These are phyloP conservation scores for Hevea brasiliensis DNA, from an alignment of 345 rosid genomes.

Conservation along the genomic window DNA sequence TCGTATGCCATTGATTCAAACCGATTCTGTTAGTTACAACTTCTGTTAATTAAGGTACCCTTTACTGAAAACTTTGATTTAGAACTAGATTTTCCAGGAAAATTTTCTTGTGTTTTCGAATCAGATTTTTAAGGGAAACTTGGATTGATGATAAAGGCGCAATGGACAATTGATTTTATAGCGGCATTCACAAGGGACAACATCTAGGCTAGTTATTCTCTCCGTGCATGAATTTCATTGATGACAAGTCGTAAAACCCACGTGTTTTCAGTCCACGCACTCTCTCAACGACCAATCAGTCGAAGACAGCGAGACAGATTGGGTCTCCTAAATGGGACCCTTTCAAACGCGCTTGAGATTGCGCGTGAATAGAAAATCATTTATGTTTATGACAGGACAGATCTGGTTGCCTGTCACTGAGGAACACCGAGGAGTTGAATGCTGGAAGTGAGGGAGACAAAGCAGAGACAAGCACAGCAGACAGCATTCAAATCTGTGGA, in stretches of 20 bases:
- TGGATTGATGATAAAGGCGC: constrained; percentile 29
- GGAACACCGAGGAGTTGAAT: constrained; percentile 41
- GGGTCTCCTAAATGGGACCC: neutral
- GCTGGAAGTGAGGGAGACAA: constrained; percentile 38
- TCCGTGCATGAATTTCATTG: constrained; percentile 35
- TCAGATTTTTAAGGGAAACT: neutral
- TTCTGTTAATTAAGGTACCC: neutral
- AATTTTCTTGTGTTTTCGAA: neutral
- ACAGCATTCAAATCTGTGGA: constrained; percentile 35
- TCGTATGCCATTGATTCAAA: constrained; percentile 24
- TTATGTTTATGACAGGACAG: constrained; percentile 25
- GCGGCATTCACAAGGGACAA: constrained; percentile 16
- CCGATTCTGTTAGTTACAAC: no score
- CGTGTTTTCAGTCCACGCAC: constrained; percentile 23
- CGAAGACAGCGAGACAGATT: neutral
- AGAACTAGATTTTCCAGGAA: neutral
- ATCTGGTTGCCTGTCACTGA: constrained; percentile 36
- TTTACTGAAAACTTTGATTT: neutral
- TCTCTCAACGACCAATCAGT: neutral
- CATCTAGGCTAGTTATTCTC: constrained; percentile 21
- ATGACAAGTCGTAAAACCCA: constrained; percentile 10
- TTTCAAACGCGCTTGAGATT: neutral
- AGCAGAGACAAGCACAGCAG: constrained; percentile 41
- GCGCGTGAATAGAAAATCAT: constrained; percentile 21
- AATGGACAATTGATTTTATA: constrained; percentile 36